These are phyloP conservation scores for Fremontodendron californicum DNA, from an alignment of 345 rosid genomes.

Conservation along the genomic window DNA sequence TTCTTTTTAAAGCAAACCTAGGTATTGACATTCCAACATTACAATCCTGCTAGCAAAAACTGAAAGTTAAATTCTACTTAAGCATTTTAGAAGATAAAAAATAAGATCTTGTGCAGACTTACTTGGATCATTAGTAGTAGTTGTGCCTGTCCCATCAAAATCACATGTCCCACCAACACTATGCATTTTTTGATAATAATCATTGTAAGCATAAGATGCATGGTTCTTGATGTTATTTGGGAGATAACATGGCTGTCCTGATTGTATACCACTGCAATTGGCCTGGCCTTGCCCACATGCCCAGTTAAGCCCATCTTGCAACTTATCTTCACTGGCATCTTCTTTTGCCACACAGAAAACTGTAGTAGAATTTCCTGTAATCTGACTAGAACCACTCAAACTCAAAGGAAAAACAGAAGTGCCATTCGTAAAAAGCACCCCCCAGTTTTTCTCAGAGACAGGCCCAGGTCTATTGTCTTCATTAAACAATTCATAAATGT, in stretches of 20 bases:
- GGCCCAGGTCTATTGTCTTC: conserved; percentile 83
- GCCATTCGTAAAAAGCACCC: conserved; percentile 67
- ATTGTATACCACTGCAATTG: conserved; percentile 63
- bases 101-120: conserved; percentile 30
- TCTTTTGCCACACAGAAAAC: conserved; percentile 73
- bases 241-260: conserved; percentile 59
- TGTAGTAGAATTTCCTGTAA: conserved; percentile 41
- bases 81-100: background rate
- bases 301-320: conserved; percentile 79
- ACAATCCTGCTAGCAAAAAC: background rate
- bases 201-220: conserved; percentile 89
- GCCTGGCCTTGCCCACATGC: conserved; percentile 96
- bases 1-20: background rate
- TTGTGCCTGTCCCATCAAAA: conserved; percentile 71
- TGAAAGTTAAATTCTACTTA: background rate
- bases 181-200: conserved; percentile 78
- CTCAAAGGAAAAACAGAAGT: conserved; percentile 62
- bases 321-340: conserved; percentile 59
- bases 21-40: background rate
- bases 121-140: conserved; percentile 71
- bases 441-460: conserved; percentile 82
- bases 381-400: conserved; percentile 32
- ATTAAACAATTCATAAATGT: conserved; percentile 82
- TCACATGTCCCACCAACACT: conserved; percentile 79
- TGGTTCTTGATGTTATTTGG: conserved; percentile 63